Percentiles rank a stretch among this genome's conserved stretches.
Conservation (phyloP, 306 rosid genomes). For the Amphicarpaea edgeworthii region DNA sequence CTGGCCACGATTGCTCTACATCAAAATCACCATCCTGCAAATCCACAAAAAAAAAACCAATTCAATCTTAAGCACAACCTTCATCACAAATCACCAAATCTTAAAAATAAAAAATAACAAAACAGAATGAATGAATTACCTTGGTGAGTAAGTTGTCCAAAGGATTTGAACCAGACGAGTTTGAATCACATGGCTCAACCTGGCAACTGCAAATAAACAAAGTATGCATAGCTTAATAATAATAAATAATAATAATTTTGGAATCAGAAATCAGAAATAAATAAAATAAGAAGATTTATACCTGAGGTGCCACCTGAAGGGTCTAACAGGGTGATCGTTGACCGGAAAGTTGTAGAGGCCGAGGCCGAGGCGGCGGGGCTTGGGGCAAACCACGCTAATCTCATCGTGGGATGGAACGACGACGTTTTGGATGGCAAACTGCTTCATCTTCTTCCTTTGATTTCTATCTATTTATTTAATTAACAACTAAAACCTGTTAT, state of each 20-base stretch:
- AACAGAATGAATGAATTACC: conserved; percentile 53
- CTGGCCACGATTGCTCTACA: conserved; percentile 62
- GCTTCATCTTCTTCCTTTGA: conserved; percentile 64
- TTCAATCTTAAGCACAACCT: conserved; percentile 12
- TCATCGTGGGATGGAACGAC: conserved; percentile 71
- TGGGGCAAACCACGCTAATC: conserved; percentile 81
- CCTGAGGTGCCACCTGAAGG: conserved; percentile 78
- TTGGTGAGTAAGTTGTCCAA: conserved; percentile 76
- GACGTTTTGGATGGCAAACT: conserved; percentile 69
- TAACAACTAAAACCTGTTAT: conserved; percentile 43
- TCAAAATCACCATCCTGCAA: conserved; percentile 78
- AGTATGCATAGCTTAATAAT: not conserved
- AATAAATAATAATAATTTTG: not conserved
- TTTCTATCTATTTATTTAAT: conserved; percentile 18
- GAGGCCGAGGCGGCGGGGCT: conserved; percentile 83
- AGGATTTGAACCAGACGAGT: conserved; percentile 63
- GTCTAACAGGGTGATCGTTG: conserved; percentile 60
- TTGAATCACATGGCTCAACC: conserved; percentile 67
- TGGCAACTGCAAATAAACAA: conserved; percentile 65
- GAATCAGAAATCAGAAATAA: no score
- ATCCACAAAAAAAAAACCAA: not conserved
- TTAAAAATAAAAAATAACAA: not conserved
- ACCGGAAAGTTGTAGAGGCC: conserved; percentile 59
- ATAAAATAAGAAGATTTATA: conserved; percentile 33
- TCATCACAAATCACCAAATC: not conserved